Evolutionary conservation across 148 eudicot species (phyloP), one percentile per base, ranked within the genome.

Genomic region (Limonium bicolor): DNA sequence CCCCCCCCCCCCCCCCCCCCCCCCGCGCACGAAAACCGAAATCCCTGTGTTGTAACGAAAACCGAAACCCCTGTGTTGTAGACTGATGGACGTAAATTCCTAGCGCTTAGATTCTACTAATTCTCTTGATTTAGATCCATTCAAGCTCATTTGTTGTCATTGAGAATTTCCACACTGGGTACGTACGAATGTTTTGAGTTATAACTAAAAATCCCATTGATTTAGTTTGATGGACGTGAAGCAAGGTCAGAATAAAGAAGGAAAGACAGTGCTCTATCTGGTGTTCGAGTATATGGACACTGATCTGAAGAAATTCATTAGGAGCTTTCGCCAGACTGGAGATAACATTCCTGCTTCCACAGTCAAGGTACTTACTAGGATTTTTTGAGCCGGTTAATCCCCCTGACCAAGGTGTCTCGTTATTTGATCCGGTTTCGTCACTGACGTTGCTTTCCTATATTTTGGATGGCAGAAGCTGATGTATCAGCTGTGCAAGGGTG

Each of bases 221-320:
- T 17, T 21, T 62, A 90, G 95, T 66, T 60, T 90, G 77, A 53
- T 90, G 67, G 97, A 90, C 59, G 97, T 90, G 27, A 90, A 90
- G 50, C 95, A 90, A 75, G 93, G 82, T 10, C 79, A 68, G 66
- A 90, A 90, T 39, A 90, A 90, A 64, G 93, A 90, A 66, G 93
- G 93, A 10, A 80, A 77, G 64, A 90, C 97, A 6, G 86, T 90
- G 37, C 71, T 90, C 19, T 90, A 90, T 66, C 48, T 90, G 77
- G 97, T 90, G 22, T 90, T 90, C 36, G 97, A 90, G 70, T 90
- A 83, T 61, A 84, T 90, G 97, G 97, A 90, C 26, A 84, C 92
- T 27, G 97, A 90, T 44, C 66, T 90, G 50, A 84, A 84, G 76
- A 90, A 90, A 37, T 90, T 60, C 60, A 90, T 90, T 30, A 77